Base-by-base conservation (phyloP, 2,329 filamentous ascomycete species). In the Microdochium bolleyi region DNA sequence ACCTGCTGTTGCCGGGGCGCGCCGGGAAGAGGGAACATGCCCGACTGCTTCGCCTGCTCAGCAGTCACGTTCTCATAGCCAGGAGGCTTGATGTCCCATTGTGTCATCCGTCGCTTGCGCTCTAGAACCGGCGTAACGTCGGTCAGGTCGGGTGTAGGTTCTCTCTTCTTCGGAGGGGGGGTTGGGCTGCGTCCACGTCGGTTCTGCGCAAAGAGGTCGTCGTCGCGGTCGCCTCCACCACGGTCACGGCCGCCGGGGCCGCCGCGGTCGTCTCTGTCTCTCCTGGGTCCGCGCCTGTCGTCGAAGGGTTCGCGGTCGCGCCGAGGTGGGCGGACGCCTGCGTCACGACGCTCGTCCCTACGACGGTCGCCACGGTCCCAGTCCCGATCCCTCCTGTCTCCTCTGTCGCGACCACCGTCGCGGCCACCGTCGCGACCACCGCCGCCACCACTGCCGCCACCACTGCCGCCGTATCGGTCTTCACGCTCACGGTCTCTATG, bases 1-100 rank as follows among this genome's bases (percentile, higher is more conserved):
- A 97, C 94, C 32, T 90, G 87, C 65, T 96, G 92, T 69, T 96
- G 91, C 61, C 94, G 85, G 52, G 94, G 94, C 56, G 94, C 94
- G 58, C 94, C 94, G 3, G 94, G 94, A 48, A 99, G 83, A 55
- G 95, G 92, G 75, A 99, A 99, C 94, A 99, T 96, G 75, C 92
- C 87, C 60, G 95, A 99, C 48, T 99, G 80, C 76, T 99, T 99
- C 50, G 94, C 95, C 70, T 99, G 95, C 71, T 99, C 95, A 22
- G 94, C 91, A 2, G 94, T 96, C 59, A 99, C 92, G 70, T 94
- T 95, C 66, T 99, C 95, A 65, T 99, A 99, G 48, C 94, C 92
- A 16, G 91, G 89, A 5, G 94, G 94, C 74, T 99, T 99, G 70
- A 99, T 96, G 69, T 99, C 95, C 94, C 94, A 99, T 71, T 99